These are phyloP conservation scores for Gymnopilus junonius DNA, from an alignment of 768 basidiomycete genomes.

Conservation along the genomic window DNA sequence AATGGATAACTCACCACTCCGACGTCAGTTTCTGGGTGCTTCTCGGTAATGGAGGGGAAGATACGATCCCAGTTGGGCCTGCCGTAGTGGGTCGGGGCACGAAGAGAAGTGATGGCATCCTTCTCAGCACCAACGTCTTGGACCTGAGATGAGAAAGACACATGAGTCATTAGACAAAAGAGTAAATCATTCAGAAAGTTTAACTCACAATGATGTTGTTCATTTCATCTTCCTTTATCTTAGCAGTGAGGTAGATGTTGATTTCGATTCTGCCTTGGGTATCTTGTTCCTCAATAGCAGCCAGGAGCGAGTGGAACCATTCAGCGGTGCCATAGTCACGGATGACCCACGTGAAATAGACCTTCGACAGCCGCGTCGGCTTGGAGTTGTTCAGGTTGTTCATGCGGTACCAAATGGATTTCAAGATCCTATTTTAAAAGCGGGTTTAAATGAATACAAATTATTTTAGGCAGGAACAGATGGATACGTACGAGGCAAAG, in stretches of 20 bases:
- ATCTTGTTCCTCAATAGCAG: slow-evolving; percentile 94
- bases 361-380: slow-evolving; percentile 86
- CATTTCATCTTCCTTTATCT: slow-evolving; percentile 91
- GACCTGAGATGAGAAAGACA: slow-evolving; percentile 41
- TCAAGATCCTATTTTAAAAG: slow-evolving; percentile 63
- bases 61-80: slow-evolving; percentile 86
- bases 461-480: not conserved
- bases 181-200: not conserved
- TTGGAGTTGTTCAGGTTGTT: slow-evolving; percentile 79
- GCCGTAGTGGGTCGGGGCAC: slow-evolving; percentile 93
- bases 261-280: slow-evolving; percentile 86
- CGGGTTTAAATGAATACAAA: not conserved
- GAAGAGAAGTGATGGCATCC: slow-evolving; percentile 87
- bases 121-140: slow-evolving; percentile 93
- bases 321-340: slow-evolving; percentile 89
- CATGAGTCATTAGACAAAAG: not conserved
- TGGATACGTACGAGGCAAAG: slow-evolving; percentile 80
- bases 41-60: slow-evolving; percentile 74
- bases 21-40: slow-evolving; percentile 87
- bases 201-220: slow-evolving; percentile 82
- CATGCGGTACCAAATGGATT: slow-evolving; percentile 96
- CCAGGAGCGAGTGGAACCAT: slow-evolving; percentile 93
- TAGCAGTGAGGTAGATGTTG: slow-evolving; percentile 91
- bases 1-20: slow-evolving; percentile 68
- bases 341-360: slow-evolving; percentile 96